These are phyloP conservation scores for Yarrowia deformans DNA, from an alignment of 805 yeast genomes.

Conservation along the genomic window DNA sequence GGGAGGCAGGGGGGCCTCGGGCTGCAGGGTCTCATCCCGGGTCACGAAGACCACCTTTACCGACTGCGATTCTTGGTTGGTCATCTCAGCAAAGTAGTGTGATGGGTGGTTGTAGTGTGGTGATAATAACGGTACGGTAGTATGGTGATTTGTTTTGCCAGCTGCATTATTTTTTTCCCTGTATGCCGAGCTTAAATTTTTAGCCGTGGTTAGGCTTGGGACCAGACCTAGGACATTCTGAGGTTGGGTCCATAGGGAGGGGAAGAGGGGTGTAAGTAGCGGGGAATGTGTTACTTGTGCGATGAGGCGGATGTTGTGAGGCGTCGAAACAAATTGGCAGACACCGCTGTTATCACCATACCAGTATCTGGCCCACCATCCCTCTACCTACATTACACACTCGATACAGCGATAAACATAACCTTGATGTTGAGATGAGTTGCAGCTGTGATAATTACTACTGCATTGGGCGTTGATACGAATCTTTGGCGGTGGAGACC, in stretches of 20 bases:
- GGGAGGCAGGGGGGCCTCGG: slow-evolving; percentile 73
- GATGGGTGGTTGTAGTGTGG: slow-evolving; percentile 16
- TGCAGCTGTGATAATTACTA: neutral
- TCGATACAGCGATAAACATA: slow-evolving; percentile 13
- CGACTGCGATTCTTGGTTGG: slow-evolving; percentile 52
- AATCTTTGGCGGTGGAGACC: no score
- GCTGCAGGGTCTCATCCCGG: slow-evolving; percentile 73
- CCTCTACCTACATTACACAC: neutral
- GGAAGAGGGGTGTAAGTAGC: neutral
- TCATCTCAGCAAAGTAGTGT: slow-evolving; percentile 4
- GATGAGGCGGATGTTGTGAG: no score
- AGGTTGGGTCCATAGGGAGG: slow-evolving; percentile 25
- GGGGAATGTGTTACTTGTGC: no score
- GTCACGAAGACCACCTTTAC: slow-evolving; percentile 79
- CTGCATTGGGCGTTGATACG: neutral
- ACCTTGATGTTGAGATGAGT: slow-evolving; percentile 17
- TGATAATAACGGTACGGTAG: neutral
- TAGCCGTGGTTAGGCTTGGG: slow-evolving; percentile 6
- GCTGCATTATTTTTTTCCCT: slow-evolving; percentile 33
- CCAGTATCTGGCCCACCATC: no score
- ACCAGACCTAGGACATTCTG: neutral
- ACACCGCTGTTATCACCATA: no score
- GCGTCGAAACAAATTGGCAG: no score
- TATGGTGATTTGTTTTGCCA: slow-evolving; percentile 28
- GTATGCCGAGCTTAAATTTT: slow-evolving; percentile 38